phyloP scores from a whole-genome alignment of 768 basidiomycete species.

The Leccinum ochraceum region DNA sequence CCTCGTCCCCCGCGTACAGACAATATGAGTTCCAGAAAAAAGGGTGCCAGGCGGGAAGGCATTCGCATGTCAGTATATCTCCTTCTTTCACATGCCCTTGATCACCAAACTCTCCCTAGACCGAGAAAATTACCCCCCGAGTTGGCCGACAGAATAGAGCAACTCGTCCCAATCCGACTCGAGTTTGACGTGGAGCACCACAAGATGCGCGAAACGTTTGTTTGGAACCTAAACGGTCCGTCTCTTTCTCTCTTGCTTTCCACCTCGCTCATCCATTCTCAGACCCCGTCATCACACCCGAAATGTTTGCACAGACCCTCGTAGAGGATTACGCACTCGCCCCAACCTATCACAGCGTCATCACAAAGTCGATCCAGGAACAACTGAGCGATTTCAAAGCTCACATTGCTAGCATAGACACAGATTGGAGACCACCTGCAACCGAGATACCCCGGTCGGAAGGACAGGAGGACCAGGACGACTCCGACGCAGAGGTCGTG shows the following conservation, averaged over 20 bases:
- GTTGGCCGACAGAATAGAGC: conserved; percentile 66
- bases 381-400: conserved; percentile 81
- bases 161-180: conserved; percentile 91
- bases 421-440: conserved; percentile 33
- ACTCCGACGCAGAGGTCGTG: conserved; percentile 28
- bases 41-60: conserved; percentile 63
- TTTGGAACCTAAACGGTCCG: conserved; percentile 96
- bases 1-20: conserved; percentile 45
- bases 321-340: conserved; percentile 89
- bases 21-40: conserved; percentile 43
- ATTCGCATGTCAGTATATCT: conserved; percentile 67
- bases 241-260: conserved; percentile 4
- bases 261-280: neutral
- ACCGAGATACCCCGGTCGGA: conserved; percentile 27
- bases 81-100: neutral
- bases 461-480: conserved; percentile 33
- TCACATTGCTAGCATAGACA: conserved; percentile 59
- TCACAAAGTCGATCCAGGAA: conserved; percentile 84
- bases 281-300: conserved; percentile 91
- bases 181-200: conserved; percentile 96
- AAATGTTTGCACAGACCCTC: conserved; percentile 85
- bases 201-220: conserved; percentile 93
- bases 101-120: conserved; percentile 34
- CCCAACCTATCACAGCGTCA: conserved; percentile 59
- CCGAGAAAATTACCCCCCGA: conserved; percentile 59